Conservation (phyloP, 208 protist species). For the Histomonas meleagridis region DNA sequence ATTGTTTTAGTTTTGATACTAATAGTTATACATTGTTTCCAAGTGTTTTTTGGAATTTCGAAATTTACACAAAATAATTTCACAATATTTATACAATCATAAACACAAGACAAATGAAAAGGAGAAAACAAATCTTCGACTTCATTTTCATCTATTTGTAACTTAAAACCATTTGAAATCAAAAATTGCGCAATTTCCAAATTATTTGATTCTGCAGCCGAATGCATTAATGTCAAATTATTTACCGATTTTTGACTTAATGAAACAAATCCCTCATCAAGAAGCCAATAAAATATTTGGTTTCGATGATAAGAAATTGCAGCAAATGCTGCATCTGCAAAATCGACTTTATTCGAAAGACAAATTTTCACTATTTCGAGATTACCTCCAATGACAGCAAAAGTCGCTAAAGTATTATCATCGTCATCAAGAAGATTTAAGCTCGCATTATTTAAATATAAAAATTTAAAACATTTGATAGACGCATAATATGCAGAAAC, state of each 20-base stretch:
- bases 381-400: not conserved
- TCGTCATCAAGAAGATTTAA: not conserved
- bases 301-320: not conserved
- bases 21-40: too few species aligned
- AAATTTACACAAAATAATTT: not conserved
- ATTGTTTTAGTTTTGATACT: too few species aligned
- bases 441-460: not conserved
- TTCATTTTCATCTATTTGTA: not conserved
- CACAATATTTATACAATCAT: not conserved
- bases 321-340: not conserved
- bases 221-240: not conserved
- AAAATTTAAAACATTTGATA: not conserved
- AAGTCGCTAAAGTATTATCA: not conserved
- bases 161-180: not conserved
- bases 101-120: not conserved
- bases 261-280: not conserved
- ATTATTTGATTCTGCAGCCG: not conserved
- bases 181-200: not conserved
- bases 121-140: not conserved
- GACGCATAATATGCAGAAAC: not conserved
- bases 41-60: too few species aligned
- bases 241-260: not conserved
- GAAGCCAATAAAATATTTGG: not conserved
- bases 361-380: not conserved
- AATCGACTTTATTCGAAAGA: not conserved